Evolutionary conservation across 176 grass and related monocot genomes (phyloP).

Genomic region (Ensete glaucum): DNA sequence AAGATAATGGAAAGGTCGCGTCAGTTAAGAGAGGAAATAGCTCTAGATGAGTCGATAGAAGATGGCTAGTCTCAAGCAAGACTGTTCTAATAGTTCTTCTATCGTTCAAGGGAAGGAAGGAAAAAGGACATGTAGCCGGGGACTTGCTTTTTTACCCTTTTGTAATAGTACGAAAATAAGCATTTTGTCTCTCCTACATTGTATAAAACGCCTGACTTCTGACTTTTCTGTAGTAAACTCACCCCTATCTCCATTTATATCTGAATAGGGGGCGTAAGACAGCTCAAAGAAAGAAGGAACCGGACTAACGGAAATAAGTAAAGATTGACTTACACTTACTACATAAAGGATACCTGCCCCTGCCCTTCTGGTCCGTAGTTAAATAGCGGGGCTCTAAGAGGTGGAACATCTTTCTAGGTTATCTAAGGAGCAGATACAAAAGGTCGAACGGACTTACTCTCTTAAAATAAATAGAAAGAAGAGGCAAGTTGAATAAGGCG

Average conservation of each 20-base stretch:
- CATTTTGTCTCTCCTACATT: neutral
- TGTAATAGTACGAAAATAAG: neutral
- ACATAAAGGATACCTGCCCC: neutral
- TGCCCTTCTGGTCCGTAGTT: neutral
- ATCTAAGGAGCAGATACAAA: neutral
- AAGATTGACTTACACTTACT: constrained; percentile 3
- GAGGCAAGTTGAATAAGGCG: constrained; percentile 3
- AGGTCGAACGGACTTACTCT: neutral
- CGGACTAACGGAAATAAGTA: neutral
- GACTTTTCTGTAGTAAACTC: neutral
- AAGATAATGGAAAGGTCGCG: too few relatives aligned
- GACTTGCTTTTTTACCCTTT: neutral
- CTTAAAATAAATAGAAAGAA: neutral
- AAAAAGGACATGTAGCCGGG: neutral
- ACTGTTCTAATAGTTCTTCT: neutral
- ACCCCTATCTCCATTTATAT: neutral
- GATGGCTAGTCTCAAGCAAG: constrained; percentile 1
- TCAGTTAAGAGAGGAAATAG: neutral
- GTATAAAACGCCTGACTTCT: neutral
- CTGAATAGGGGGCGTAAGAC: too few relatives aligned
- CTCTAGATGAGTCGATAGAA: constrained; percentile 1
- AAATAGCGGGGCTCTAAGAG: neutral
- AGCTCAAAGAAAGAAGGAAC: too few relatives aligned
- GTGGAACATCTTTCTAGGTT: neutral
- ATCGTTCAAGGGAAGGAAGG: neutral